Conservation (phyloP, 1,139 yeast genomes). For the Suhomyces maxii region DNA sequence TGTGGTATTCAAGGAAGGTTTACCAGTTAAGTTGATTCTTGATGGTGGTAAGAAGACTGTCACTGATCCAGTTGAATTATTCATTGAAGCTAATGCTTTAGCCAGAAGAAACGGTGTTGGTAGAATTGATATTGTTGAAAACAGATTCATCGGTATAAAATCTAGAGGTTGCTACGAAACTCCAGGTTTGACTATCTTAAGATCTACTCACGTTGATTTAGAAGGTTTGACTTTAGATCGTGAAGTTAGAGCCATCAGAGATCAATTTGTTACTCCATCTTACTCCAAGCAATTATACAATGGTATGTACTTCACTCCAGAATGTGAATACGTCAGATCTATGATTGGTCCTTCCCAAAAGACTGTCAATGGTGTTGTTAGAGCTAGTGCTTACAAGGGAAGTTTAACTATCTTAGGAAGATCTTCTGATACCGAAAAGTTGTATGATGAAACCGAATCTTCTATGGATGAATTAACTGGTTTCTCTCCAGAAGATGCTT, state of each 20-base stretch:
- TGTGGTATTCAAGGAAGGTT: slow-evolving; percentile 80
- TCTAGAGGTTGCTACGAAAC: slow-evolving; percentile 99
- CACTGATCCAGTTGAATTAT: slow-evolving; percentile 87
- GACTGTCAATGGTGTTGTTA: slow-evolving; percentile 94
- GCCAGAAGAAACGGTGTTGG: slow-evolving; percentile 99
- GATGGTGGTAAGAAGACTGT: slow-evolving; percentile 58
- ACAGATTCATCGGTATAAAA: slow-evolving; percentile 97
- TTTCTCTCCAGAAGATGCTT: slow-evolving; percentile 93
- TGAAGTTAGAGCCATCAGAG: slow-evolving; percentile 97
- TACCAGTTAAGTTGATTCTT: slow-evolving; percentile 78
- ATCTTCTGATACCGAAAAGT: slow-evolving; percentile 90
- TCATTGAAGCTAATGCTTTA: slow-evolving; percentile 87
- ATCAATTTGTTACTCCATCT: slow-evolving; percentile 89
- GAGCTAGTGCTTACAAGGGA: slow-evolving; percentile 94
- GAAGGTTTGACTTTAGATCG: slow-evolving; percentile 97
- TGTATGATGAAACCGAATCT: slow-evolving; percentile 96
- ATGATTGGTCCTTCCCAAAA: slow-evolving; percentile 93
- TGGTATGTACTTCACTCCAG: slow-evolving; percentile 98
- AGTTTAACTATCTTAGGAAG: slow-evolving; percentile 82
- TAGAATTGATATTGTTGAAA: slow-evolving; percentile 97
- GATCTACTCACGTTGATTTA: slow-evolving; percentile 91
- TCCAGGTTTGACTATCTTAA: slow-evolving; percentile 93
- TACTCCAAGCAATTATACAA: slow-evolving; percentile 91
- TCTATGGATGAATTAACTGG: slow-evolving; percentile 99
- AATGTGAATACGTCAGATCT: slow-evolving; percentile 91